Conservation (phyloP, 1,139 yeast genomes). For the Magnusiomyces magnusii region DNA sequence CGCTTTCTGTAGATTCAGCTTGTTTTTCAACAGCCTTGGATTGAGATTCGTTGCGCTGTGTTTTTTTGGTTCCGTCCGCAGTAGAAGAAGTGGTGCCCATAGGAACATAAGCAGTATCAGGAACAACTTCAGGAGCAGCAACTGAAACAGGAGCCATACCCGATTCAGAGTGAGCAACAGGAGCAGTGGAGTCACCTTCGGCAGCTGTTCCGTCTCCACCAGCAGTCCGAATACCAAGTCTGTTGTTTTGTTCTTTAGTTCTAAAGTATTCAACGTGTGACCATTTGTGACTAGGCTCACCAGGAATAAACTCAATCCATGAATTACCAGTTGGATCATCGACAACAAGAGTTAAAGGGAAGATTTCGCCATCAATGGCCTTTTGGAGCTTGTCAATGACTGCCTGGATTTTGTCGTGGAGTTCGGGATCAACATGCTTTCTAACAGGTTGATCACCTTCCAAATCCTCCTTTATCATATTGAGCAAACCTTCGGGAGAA, state of each 20-base stretch:
- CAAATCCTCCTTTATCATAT: slow-evolving; percentile 80
- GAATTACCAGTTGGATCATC: slow-evolving; percentile 99
- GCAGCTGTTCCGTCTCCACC: slow-evolving; percentile 31
- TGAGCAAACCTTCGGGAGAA: slow-evolving; percentile 80
- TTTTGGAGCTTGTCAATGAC: slow-evolving; percentile 55
- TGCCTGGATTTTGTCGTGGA: slow-evolving; percentile 63
- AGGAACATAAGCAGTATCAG: neutral
- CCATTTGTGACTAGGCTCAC: slow-evolving; percentile 89
- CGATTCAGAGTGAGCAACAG: neutral
- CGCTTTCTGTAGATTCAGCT: slow-evolving; percentile 33
- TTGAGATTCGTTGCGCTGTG: slow-evolving; percentile 10
- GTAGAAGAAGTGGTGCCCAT: slow-evolving; percentile 4
- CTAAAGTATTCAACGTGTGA: slow-evolving; percentile 75
- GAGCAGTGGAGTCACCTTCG: slow-evolving; percentile 35
- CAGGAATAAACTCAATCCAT: slow-evolving; percentile 88
- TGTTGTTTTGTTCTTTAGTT: slow-evolving; percentile 81
- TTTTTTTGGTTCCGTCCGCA: slow-evolving; percentile 30
- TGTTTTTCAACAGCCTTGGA: neutral
- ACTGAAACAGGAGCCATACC: slow-evolving; percentile 25
- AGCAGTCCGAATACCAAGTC: slow-evolving; percentile 76
- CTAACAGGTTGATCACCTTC: slow-evolving; percentile 74
- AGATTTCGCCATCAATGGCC: slow-evolving; percentile 53
- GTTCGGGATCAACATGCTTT: slow-evolving; percentile 60
- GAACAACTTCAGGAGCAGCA: slow-evolving; percentile 31
- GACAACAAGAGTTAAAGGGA: slow-evolving; percentile 72